A percentile compares a stretch with the other conserved stretches of the same genome.
Conservation (phyloP, 306 rosid genomes). For the Crotalaria pallida region DNA sequence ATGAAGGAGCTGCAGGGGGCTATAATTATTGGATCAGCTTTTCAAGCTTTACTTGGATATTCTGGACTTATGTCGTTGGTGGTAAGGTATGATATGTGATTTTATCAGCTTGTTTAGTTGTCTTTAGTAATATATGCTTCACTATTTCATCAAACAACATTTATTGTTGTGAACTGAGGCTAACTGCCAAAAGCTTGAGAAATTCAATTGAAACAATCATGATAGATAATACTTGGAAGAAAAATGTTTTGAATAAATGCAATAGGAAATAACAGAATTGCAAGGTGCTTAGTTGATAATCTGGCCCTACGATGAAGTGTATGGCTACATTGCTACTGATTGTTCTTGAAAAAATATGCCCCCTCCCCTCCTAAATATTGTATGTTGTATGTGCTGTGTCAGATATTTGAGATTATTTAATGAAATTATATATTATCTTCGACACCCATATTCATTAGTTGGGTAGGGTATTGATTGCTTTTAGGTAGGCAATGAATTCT, state of each 20-base stretch:
- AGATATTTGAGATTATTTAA: background rate
- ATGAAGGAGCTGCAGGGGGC: constrained; percentile 99
- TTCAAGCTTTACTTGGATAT: constrained; percentile 91
- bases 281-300: background rate
- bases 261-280: background rate
- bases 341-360: background rate
- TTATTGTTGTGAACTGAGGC: constrained; percentile 1
- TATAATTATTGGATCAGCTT: constrained; percentile 78
- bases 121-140: background rate
- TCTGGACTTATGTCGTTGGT: constrained; percentile 86
- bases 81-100: constrained; percentile 52
- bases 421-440: background rate
- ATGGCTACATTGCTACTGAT: background rate
- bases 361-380: background rate
- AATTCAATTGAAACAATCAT: background rate
- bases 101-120: background rate
- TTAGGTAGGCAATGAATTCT: background rate
- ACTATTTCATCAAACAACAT: background rate
- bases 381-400: background rate
- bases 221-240: background rate
- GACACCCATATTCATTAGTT: background rate
- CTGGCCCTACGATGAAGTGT: background rate
- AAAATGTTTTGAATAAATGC: background rate
- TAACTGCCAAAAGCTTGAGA: constrained; percentile 1
- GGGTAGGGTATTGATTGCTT: background rate